Percentiles rank a stretch among this genome's conserved stretches.
These are phyloP conservation scores for Trametes maxima DNA, from an alignment of 768 basidiomycete species.

Conservation along the genomic window DNA sequence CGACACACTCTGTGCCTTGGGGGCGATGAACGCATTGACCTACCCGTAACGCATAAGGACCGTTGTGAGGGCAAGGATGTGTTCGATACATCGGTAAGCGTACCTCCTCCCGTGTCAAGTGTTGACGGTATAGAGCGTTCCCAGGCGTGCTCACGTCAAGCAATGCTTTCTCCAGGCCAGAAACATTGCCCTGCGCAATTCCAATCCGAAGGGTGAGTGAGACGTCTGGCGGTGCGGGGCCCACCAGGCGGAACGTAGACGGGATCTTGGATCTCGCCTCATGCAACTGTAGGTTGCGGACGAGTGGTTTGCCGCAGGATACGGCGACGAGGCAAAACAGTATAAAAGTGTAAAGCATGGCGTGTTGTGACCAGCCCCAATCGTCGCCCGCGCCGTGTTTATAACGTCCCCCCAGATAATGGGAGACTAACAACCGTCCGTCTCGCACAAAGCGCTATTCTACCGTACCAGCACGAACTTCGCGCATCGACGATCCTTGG, in stretches of 20 bases:
- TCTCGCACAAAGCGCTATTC: too few relatives aligned
- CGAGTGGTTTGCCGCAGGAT: constrained; percentile 25
- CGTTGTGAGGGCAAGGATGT: too few relatives aligned
- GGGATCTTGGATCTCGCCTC: constrained; percentile 33
- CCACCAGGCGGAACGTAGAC: constrained; percentile 32
- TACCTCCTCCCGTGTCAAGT: constrained; percentile 43
- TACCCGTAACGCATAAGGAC: constrained; percentile 26
- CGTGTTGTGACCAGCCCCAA: not conserved
- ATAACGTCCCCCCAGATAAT: too few relatives aligned
- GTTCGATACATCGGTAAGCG: not conserved
- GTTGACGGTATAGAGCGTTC: constrained; percentile 40
- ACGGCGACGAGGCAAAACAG: constrained; percentile 19
- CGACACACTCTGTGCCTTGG: constrained; percentile 29
- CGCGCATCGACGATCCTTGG: too few relatives aligned
- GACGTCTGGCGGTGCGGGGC: constrained; percentile 34
- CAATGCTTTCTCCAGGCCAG: constrained; percentile 40
- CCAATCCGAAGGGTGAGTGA: constrained; percentile 41
- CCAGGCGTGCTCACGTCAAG: constrained; percentile 42
- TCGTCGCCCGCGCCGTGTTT: too few relatives aligned
- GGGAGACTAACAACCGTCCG: too few relatives aligned
- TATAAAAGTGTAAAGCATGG: constrained; percentile 24
- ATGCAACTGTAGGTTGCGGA: constrained; percentile 33
- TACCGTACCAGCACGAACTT: too few relatives aligned
- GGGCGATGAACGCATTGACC: constrained; percentile 33
- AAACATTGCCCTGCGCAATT: constrained; percentile 38